Evolutionary conservation across 331 rosid species (phyloP).

Genomic region (Malus hybrid): DNA sequence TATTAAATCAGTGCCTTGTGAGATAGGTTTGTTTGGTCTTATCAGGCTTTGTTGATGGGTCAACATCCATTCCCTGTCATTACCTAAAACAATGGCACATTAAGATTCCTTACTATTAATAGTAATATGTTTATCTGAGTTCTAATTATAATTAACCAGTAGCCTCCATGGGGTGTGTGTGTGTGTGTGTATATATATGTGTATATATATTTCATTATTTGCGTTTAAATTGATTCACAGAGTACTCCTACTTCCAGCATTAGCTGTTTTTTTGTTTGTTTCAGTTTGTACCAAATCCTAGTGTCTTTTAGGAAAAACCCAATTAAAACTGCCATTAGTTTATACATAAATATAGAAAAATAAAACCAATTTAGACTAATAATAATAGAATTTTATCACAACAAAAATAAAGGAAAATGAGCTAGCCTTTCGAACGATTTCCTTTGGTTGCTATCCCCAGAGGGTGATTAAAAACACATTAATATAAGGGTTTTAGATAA

Average conservation of each 20-base stretch:
- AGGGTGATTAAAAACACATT: conserved; percentile 2
- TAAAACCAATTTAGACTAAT: not conserved
- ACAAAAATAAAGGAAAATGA: not conserved
- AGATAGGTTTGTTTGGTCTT: conserved; percentile 74
- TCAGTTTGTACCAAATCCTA: not conserved
- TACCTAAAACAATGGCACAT: conserved; percentile 79
- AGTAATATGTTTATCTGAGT: conserved; percentile 10
- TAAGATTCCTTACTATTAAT: conserved; percentile 57
- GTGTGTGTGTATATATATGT: no score
- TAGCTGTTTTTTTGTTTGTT: conserved; percentile 6
- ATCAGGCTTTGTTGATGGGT: conserved; percentile 72
- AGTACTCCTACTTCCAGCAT: conserved; percentile 15
- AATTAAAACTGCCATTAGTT: conserved; percentile 2
- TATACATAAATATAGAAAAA: not conserved
- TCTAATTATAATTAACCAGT: not conserved
- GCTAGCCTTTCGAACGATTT: no score
- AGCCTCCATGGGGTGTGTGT: not conserved
- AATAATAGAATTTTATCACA: not conserved
- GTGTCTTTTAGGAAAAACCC: conserved; percentile 8
- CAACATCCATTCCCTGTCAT: conserved; percentile 86
- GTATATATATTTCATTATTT: conserved; percentile 1
- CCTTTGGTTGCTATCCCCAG: no score
- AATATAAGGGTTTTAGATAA: not conserved
- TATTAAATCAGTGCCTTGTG: conserved; percentile 9
- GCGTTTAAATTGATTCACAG: not conserved